Evolutionary conservation across 2,329 filamentous ascomycete genomes (phyloP).

Genomic region (Canariomyces notabilis): DNA sequence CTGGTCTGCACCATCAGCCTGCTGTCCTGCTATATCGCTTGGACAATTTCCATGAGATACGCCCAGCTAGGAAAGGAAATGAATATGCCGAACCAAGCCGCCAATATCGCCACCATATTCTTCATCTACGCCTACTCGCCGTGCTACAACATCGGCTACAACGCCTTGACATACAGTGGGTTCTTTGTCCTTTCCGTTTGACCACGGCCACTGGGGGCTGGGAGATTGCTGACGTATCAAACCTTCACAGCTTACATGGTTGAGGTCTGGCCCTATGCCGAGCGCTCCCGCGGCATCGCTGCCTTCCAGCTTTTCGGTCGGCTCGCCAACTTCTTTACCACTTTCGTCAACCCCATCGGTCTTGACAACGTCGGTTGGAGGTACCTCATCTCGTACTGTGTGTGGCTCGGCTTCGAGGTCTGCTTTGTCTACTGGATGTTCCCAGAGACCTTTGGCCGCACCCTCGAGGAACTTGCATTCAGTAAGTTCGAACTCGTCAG

Average conservation of each 20-base stretch:
- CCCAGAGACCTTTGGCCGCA: constrained; percentile 28
- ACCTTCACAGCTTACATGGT: constrained; percentile 24
- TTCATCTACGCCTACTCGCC: constrained; percentile 56
- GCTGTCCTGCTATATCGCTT: constrained; percentile 40
- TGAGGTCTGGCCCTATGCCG: constrained; percentile 24
- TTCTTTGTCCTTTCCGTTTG: background rate
- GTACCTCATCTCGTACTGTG: constrained; percentile 25
- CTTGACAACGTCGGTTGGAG: constrained; percentile 23
- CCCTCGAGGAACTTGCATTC: constrained; percentile 29
- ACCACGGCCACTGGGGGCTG: background rate
- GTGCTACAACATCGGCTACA: constrained; percentile 59
- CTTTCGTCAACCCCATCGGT: constrained; percentile 26
- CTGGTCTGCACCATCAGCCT: constrained; percentile 45
- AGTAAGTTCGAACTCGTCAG: too few species aligned
- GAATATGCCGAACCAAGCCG: constrained; percentile 26
- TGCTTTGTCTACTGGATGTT: constrained; percentile 25
- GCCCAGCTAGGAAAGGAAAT: constrained; percentile 13
- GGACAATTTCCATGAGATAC: constrained; percentile 22
- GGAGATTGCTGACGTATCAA: background rate
- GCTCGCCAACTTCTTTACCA: constrained; percentile 23
- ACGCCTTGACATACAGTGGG: constrained; percentile 57
- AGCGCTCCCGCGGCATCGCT: constrained; percentile 22
- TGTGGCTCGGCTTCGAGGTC: constrained; percentile 24
- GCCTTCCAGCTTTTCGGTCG: constrained; percentile 25
- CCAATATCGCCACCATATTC: constrained; percentile 42